Evolutionary conservation across 768 basidiomycete species (phyloP).

Genomic region (Pulveroboletus sp.): DNA sequence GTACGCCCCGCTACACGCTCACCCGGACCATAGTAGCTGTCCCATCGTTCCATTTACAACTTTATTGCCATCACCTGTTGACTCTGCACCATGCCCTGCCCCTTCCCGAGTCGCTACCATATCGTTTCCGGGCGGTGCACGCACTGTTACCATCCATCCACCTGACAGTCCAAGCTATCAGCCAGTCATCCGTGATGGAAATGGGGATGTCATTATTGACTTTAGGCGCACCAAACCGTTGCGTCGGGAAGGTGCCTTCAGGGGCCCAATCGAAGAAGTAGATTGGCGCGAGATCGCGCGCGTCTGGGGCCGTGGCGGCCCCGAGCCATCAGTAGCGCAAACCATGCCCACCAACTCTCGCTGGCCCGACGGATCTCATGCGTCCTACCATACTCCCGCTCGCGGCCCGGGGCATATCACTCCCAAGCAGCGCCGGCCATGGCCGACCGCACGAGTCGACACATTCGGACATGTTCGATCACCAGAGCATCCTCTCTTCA

Average conservation of each 20-base stretch:
- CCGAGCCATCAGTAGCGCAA: not conserved
- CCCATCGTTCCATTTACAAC: too few species aligned
- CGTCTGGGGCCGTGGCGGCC: constrained; percentile 18
- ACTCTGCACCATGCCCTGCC: not conserved
- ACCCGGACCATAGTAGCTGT: too few species aligned
- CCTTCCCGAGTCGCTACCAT: constrained; percentile 6
- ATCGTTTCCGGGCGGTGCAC: constrained; percentile 20
- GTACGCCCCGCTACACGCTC: too few species aligned
- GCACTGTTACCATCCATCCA: constrained; percentile 23
- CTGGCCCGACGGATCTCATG: constrained; percentile 12
- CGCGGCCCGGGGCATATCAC: constrained; percentile 6
- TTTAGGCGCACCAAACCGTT: constrained; percentile 11
- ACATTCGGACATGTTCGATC: constrained; percentile 8
- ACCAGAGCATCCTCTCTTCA: not conserved
- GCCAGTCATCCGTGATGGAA: constrained; percentile 15
- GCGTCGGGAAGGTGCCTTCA: constrained; percentile 22
- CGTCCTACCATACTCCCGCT: not conserved
- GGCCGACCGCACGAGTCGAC: constrained; percentile 5
- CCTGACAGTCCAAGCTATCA: constrained; percentile 12
- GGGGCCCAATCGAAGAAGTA: constrained; percentile 3
- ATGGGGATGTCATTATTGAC: constrained; percentile 13
- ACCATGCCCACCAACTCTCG: not conserved
- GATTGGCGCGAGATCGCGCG: constrained; percentile 4
- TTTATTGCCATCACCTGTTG: not conserved
- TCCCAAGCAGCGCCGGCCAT: constrained; percentile 8